Evolutionary conservation across 345 rosid genomes (phyloP), one percentile per base, ranked within the genome.

Genomic region (Boechera divaricarpa): DNA sequence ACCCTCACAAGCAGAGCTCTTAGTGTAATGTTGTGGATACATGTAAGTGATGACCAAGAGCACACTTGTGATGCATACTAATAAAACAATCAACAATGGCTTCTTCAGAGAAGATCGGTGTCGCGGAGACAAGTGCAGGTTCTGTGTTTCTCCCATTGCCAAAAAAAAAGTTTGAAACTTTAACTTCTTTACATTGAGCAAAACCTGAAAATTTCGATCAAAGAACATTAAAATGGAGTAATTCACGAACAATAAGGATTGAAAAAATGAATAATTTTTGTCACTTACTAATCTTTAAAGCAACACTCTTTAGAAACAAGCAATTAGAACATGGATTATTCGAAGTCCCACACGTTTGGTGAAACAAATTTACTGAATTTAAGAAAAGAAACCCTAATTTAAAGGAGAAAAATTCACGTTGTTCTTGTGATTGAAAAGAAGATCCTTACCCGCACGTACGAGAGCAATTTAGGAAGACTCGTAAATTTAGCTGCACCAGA

Each of bases 21-120:
- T 88, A 47, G 16, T 54, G 57, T 85, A 83, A 53, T 84, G 84
- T 0, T 91, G 98, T 38, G 98, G 99, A 74, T 91, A 91, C 65
- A 93, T 77, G 55, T 89, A 93, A 53, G 88, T 91, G 57, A 85
- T 91, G 38, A 93, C 85, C 65, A 96, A 82, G 78, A 96, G 81
- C 82, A 91, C 73, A 82, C 93, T 87, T 74, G 91, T 89, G 75
- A 96, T 75, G 6, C 91, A 91, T 70, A 96, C 85, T 81, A 91
- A 80, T 16, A 85, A 83, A 69, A 93, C 86, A 74, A 89, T 81
- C 93, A 95, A 82, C n/a, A 88, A 66, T 0, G 98, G 96, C 83
- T 91, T 89, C 97, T 81, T 96, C 75, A 85, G 63, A 45, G 89
- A 87, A 76, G 91, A 77, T n/a, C 96, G 87, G 60, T 82, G 86